Conservation (phyloP, 192 early-diverging fungal genomes). For the Coemansia sp. region DNA sequence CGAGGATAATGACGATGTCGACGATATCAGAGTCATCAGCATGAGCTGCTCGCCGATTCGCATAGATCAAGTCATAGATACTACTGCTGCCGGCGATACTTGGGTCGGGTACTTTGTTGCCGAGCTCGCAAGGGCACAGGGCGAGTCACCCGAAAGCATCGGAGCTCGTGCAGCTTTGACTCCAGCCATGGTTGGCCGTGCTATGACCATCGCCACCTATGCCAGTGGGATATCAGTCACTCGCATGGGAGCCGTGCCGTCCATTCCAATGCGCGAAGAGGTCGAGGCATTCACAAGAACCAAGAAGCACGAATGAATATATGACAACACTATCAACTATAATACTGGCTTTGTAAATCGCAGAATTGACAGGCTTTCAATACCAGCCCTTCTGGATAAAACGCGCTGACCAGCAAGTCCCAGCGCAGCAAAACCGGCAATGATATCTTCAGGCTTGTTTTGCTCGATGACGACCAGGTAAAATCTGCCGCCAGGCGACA, state of each 20-base stretch:
- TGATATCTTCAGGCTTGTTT: constrained; percentile 84
- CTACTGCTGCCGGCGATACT: constrained; percentile 54
- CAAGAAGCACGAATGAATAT: constrained; percentile 9
- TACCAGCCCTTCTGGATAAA: constrained; percentile 31
- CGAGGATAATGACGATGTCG: neutral
- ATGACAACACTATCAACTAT: constrained; percentile 6
- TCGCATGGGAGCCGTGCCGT: constrained; percentile 43
- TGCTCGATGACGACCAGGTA: constrained; percentile 87
- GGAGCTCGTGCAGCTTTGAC: constrained; percentile 30
- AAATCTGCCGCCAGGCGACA: constrained; percentile 75
- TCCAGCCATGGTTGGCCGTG: constrained; percentile 35
- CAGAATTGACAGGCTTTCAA: constrained; percentile 39
- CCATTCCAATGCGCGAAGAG: constrained; percentile 35
- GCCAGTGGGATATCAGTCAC: constrained; percentile 46
- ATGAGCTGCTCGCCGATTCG: constrained; percentile 31
- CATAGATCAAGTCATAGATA: constrained; percentile 41
- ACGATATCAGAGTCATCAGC: constrained; percentile 20
- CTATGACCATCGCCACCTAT: constrained; percentile 44
- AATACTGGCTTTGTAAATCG: constrained; percentile 19
- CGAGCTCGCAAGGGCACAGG: constrained; percentile 41
- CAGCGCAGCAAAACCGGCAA: constrained; percentile 55
- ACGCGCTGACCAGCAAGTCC: constrained; percentile 30
- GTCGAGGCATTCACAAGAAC: constrained; percentile 35
- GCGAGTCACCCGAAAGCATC: constrained; percentile 40
- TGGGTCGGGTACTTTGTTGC: constrained; percentile 59